Base-by-base conservation (phyloP, 345 rosid genomes). In the Citropsis articulata region DNA sequence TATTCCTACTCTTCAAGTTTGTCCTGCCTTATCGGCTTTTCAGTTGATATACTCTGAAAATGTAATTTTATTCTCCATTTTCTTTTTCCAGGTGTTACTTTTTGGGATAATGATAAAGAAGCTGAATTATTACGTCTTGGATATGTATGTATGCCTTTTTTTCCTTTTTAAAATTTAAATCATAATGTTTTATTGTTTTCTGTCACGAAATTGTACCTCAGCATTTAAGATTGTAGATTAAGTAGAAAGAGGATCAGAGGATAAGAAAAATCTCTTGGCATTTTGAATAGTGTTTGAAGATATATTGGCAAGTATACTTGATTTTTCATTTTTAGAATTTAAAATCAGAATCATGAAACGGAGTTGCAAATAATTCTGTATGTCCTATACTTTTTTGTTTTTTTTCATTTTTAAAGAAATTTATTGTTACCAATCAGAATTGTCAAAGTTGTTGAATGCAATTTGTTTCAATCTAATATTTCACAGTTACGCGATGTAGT, bases 91-190 rank as follows among this genome's bases (percentile, higher is more conserved):
- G 98, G 90, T 82, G 83, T 87, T 72, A 74, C 89, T 30, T 83
- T 57, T 78, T 90, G 93, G 97, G 81, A 85, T 7, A 84, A 94
- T 80, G 97, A 93, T 78, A 89, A 86, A 88, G 98, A 95, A 80
- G 95, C 97, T 71, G 93, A 85, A 85, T 72, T 38, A 53, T 88
- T 95, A 81, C 97, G 98, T 25, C 66, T 95, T 85, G 98, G 98
- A 76, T 85, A 81, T 89, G 98, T 95, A 91, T 85, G 98, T 83
- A 78, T 66, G 33, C 57, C 21, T 28, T 79, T 69, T 73, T 40
- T 73, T 22, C 40, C 31, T 45, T 45, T 45, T 45, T 36, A 10
- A 42, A 42, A 10, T 2, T 42, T 45, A 50, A 55, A 50, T 40
- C 73, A 30, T 28, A 74, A 45, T n/a, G 25, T 67, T 48, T n/a